Percentiles rank a stretch among this genome's conserved stretches.
phyloP scores from a whole-genome alignment of 1,284 basidiomycete genomes.

The Heterobasidion annosum region DNA sequence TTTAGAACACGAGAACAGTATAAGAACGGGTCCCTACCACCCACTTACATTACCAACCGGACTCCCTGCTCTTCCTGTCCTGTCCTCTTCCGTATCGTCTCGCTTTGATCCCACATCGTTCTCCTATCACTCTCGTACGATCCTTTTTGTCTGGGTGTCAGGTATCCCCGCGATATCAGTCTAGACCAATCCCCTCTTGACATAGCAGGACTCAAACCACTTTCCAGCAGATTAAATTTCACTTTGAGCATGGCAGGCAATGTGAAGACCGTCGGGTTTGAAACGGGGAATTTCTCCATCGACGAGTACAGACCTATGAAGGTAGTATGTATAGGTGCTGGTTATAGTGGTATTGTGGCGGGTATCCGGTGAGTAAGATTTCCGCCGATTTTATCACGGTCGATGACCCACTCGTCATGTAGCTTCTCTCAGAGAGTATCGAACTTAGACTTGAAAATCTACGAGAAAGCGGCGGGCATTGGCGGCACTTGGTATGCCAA shows the following conservation, averaged over 20 bases:
- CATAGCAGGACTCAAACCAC: background rate
- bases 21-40: too few species aligned
- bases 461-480: constrained; percentile 47
- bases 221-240: background rate
- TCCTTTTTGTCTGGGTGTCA: too few species aligned
- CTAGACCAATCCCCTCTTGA: too few species aligned
- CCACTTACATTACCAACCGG: too few species aligned
- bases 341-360: constrained; percentile 43
- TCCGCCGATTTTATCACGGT: background rate
- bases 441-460: constrained; percentile 47
- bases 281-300: constrained; percentile 21
- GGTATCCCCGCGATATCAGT: too few species aligned
- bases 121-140: too few species aligned
- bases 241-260: background rate
- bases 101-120: too few species aligned
- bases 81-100: too few species aligned
- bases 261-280: background rate
- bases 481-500: constrained; percentile 51
- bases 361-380: constrained; percentile 32
- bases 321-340: constrained; percentile 40
- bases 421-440: constrained; percentile 46
- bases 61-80: too few species aligned
- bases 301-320: constrained; percentile 39
- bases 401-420: background rate
- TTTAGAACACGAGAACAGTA: too few species aligned